phyloP scores from a whole-genome alignment of 768 basidiomycete genomes.

The Mycena galopus region DNA sequence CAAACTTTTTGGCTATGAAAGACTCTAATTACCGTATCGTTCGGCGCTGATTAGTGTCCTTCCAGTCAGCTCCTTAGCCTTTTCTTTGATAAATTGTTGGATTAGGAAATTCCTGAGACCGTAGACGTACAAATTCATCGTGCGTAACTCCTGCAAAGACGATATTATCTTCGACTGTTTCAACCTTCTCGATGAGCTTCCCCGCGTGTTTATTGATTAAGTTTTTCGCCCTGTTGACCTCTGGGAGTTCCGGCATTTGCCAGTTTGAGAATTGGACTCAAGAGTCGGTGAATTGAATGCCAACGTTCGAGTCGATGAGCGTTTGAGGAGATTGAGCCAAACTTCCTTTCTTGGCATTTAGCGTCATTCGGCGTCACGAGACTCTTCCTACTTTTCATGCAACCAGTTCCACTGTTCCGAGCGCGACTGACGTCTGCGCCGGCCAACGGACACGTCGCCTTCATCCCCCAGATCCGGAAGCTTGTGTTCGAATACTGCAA shows the following conservation, averaged over 20 bases:
- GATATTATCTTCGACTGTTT: slow-evolving; percentile 70
- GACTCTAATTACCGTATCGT: slow-evolving; percentile 62
- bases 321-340: too few relatives aligned
- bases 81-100: slow-evolving; percentile 21
- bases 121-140: slow-evolving; percentile 69
- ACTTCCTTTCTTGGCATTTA: neutral
- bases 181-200: slow-evolving; percentile 67
- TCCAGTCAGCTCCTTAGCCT: slow-evolving; percentile 69
- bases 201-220: slow-evolving; percentile 65
- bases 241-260: slow-evolving; percentile 50
- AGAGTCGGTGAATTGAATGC: too few relatives aligned
- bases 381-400: neutral
- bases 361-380: neutral
- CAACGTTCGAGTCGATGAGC: too few relatives aligned
- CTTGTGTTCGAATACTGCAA: slow-evolving; percentile 93
- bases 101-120: neutral
- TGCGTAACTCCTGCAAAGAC: slow-evolving; percentile 72
- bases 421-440: slow-evolving; percentile 67
- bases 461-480: slow-evolving; percentile 85
- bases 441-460: slow-evolving; percentile 81
- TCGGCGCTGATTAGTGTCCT: slow-evolving; percentile 61
- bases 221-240: slow-evolving; percentile 77
- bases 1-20: neutral
- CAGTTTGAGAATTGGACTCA: neutral
- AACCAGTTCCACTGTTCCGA: slow-evolving; percentile 51